Evolutionary conservation across 2,329 filamentous ascomycete genomes (phyloP).

Genomic region (Escovopsis sp.): DNA sequence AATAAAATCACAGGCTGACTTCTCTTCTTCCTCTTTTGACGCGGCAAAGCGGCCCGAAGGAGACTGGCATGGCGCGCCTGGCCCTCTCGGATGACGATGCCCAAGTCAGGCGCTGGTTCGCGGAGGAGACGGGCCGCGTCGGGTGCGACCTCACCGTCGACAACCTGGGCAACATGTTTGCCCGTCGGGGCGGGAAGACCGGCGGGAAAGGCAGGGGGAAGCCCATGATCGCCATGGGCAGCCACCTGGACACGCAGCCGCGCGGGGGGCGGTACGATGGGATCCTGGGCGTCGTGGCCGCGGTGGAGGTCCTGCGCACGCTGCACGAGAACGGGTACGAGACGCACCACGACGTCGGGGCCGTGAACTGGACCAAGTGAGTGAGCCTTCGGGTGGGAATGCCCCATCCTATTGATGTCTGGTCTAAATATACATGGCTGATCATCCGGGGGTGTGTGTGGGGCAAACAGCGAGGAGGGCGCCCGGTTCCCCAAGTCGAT

Average conservation of each 20-base stretch:
- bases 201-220: constrained; percentile 41
- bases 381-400: constrained; percentile 7
- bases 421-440: no score
- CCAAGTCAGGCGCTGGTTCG: constrained; percentile 64
- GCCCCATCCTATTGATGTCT: no score
- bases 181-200: constrained; percentile 47
- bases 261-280: constrained; percentile 59
- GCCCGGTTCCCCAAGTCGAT: constrained; percentile 66
- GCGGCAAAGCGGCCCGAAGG: constrained; percentile 17
- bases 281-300: constrained; percentile 60
- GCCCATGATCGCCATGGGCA: constrained; percentile 52
- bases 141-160: constrained; percentile 58
- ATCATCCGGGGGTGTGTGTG: no score
- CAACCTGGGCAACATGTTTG: constrained; percentile 69
- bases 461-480: constrained; percentile 61
- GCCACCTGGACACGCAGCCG: constrained; percentile 53
- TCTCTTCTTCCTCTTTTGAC: background rate
- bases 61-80: constrained; percentile 68
- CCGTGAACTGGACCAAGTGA: constrained; percentile 66
- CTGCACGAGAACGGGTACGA: constrained; percentile 49
- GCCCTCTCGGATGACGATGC: constrained; percentile 64
- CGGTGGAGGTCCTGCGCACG: constrained; percentile 55
- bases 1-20: background rate
- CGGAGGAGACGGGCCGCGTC: constrained; percentile 44
- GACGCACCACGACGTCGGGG: constrained; percentile 56